phyloP scores from a whole-genome alignment of 306 rosid genomes.

The Pyrus bretschneideri region DNA sequence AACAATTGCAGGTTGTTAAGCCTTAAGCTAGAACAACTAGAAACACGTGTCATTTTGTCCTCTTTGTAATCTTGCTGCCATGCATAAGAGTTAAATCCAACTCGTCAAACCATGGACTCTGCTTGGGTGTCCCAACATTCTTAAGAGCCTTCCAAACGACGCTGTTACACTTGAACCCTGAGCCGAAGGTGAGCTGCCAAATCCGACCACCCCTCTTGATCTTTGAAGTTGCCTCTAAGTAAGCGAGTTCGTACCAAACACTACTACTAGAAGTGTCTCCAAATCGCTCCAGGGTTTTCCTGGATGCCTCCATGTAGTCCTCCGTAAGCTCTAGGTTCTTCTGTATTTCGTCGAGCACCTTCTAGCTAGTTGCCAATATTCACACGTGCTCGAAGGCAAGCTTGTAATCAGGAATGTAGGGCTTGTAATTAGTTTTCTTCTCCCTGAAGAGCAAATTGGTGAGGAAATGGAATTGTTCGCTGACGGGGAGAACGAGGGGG shows the following conservation, averaged over 20 bases:
- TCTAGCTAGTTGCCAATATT: conserved; percentile 45
- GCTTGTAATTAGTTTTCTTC: background rate
- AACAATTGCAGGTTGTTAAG: background rate
- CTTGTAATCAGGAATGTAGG: background rate
- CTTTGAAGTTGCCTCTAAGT: conserved; percentile 45
- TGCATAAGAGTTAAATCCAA: too few species aligned
- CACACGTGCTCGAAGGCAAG: conserved; percentile 22
- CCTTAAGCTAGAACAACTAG: background rate
- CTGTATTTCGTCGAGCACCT: conserved; percentile 53
- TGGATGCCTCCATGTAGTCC: conserved; percentile 58
- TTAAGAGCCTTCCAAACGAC: conserved; percentile 49
- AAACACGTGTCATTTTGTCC: background rate
- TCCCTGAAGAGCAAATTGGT: background rate
- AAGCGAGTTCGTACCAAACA: conserved; percentile 58
- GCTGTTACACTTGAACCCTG: conserved; percentile 33
- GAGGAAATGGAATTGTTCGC: background rate
- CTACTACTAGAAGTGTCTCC: conserved; percentile 71
- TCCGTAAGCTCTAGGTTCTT: conserved; percentile 38
- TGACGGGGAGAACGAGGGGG: background rate
- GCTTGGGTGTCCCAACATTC: conserved; percentile 27
- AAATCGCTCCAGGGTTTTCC: conserved; percentile 58
- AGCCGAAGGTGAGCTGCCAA: conserved; percentile 42
- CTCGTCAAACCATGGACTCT: conserved; percentile 42
- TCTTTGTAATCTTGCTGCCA: background rate
- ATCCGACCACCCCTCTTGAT: conserved; percentile 41